phyloP scores from a whole-genome alignment of 225 moss, liverwort and hornwort species.

The Rhytidiadelphus loreus region DNA sequence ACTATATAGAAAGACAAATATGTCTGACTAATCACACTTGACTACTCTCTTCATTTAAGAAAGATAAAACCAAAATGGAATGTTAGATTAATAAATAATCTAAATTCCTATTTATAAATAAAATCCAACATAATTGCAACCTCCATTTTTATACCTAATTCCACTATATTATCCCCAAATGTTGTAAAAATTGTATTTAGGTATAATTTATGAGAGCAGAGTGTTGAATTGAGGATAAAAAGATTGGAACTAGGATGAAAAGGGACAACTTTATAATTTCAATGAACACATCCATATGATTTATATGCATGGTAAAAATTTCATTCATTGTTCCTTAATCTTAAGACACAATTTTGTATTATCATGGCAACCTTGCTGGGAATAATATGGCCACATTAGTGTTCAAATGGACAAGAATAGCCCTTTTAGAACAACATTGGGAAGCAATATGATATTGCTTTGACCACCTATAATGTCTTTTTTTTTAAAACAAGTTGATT shows the following conservation, averaged over 20 bases:
- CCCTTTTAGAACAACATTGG: neutral
- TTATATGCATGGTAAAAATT: neutral
- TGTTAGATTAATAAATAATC: too few species aligned
- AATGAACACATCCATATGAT: neutral
- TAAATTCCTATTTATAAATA: neutral
- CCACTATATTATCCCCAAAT: rapidly evolving
- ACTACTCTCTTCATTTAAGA: neutral
- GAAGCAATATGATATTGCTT: neutral
- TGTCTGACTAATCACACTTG: neutral
- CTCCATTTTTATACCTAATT: neutral
- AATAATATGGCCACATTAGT: neutral
- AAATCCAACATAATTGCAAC: neutral
- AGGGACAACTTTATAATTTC: neutral
- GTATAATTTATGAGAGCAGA: neutral
- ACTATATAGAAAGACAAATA: neutral
- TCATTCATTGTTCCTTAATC: neutral
- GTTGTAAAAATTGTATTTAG: neutral
- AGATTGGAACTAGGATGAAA: neutral
- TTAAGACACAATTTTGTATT: neutral
- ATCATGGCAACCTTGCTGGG: neutral
- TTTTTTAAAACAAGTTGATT: too few species aligned
- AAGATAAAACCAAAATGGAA: neutral
- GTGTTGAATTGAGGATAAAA: neutral
- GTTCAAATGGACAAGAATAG: neutral
- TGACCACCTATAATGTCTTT: neutral